Percentiles rank a stretch among this genome's conserved stretches.
Conservation (phyloP, 139 green algal species). For the Chlorella sp. region DNA sequence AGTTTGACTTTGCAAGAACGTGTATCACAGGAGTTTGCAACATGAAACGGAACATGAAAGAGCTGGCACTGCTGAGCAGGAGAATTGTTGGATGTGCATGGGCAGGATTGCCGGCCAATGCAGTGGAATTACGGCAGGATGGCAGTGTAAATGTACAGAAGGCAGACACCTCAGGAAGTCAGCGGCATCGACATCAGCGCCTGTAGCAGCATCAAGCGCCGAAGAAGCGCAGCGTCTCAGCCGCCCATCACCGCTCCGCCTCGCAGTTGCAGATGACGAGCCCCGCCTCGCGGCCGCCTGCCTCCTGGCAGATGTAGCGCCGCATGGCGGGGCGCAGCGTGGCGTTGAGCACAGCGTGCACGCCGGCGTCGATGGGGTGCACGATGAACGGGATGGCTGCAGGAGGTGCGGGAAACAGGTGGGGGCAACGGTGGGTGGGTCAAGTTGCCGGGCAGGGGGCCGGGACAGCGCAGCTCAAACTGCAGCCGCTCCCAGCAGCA, state of each 20-base stretch:
- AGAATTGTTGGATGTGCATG: too few species aligned
- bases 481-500: not conserved
- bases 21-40: too few species aligned
- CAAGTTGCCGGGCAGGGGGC: not conserved
- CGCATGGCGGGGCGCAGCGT: constrained; percentile 62
- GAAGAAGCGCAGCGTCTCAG: too few species aligned
- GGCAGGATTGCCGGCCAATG: too few species aligned
- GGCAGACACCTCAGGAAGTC: too few species aligned
- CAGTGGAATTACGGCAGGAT: too few species aligned
- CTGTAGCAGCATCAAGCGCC: too few species aligned
- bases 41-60: too few species aligned
- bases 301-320: constrained; percentile 56
- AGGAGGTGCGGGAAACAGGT: not conserved
- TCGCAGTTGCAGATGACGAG: constrained; percentile 35
- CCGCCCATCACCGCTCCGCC: not conserved
- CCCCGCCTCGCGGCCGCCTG: constrained; percentile 31
- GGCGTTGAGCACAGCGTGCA: constrained; percentile 72
- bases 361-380: constrained; percentile 73
- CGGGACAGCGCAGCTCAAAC: not conserved
- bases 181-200: too few species aligned
- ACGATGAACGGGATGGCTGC: constrained; percentile 80
- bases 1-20: too few species aligned
- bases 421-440: not conserved
- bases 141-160: too few species aligned
- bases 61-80: too few species aligned